These are phyloP conservation scores for Desmodesmus armatus DNA, from an alignment of 139 green algal genomes.

Conservation along the genomic window DNA sequence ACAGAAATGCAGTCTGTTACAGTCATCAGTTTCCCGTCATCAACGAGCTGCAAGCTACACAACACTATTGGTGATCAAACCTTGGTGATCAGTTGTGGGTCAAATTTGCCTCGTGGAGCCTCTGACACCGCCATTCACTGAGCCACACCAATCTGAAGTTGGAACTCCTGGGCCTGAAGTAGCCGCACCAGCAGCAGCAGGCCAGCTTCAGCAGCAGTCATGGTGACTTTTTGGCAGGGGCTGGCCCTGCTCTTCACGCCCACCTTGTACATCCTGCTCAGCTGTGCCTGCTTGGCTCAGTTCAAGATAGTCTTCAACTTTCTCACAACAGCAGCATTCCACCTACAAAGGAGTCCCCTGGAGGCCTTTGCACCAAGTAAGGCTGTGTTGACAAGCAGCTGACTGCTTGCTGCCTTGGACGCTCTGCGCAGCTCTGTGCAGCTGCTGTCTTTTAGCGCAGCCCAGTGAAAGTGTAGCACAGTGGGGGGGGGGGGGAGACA, in stretches of 20 bases:
- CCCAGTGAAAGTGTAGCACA: too few species aligned
- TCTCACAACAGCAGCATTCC: neutral
- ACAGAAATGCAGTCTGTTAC: too few species aligned
- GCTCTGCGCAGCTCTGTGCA: neutral
- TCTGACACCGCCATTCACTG: neutral
- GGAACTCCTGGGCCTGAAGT: neutral
- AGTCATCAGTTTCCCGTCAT: too few species aligned
- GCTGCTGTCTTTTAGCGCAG: too few species aligned
- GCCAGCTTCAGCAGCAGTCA: neutral
- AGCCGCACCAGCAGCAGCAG: neutral
- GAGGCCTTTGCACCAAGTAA: conserved; percentile 45
- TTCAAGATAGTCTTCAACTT: conserved; percentile 41
- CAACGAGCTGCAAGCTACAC: too few species aligned
- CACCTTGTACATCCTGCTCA: conserved; percentile 19
- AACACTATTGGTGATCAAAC: too few species aligned
- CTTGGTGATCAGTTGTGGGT: neutral
- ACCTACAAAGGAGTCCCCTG: conserved; percentile 5
- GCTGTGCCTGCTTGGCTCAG: conserved; percentile 19
- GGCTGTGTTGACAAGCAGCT: neutral
- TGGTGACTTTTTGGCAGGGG: neutral
- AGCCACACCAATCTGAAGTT: neutral
- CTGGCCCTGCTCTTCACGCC: conserved; percentile 13
- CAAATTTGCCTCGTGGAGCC: neutral
- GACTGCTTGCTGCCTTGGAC: neutral
- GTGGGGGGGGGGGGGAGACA: too few species aligned